phyloP scores from a whole-genome alignment of 768 basidiomycete species.

The Podaxis sp. region DNA sequence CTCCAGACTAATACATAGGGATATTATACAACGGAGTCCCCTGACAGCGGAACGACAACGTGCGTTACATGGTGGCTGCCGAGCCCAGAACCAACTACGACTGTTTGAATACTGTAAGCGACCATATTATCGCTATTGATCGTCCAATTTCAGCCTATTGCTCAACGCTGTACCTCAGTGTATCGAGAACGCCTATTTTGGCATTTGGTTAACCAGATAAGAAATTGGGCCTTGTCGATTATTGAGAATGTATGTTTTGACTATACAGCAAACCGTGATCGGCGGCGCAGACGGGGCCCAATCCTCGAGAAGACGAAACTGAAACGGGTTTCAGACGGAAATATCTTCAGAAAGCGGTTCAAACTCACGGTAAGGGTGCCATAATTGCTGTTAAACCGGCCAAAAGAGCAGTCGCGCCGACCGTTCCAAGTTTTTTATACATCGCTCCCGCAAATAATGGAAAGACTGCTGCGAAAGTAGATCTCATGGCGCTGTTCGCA shows the following conservation, averaged over 20 bases:
- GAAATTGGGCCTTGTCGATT: not conserved
- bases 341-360: not conserved
- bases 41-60: not conserved
- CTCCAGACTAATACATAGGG: not conserved
- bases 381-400: constrained; percentile 62
- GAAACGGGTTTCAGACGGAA: not conserved
- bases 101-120: not conserved
- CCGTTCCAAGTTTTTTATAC: constrained; percentile 66
- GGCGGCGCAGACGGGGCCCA: constrained; percentile 21
- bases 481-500: constrained; percentile 61
- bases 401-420: constrained; percentile 70
- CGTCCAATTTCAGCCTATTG: not conserved
- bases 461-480: constrained; percentile 59
- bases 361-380: constrained; percentile 57
- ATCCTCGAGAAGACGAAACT: constrained; percentile 25
- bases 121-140: not conserved
- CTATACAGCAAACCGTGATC: constrained; percentile 21
- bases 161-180: not conserved
- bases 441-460: constrained; percentile 66
- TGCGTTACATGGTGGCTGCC: not conserved
- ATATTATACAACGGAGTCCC: not conserved
- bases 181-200: not conserved
- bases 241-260: not conserved
- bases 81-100: not conserved
- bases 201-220: not conserved